Percentiles rank a stretch among this genome's conserved stretches.
Conservation (phyloP, 1,284 basidiomycete genomes). For the Amylostereum areolatum region DNA sequence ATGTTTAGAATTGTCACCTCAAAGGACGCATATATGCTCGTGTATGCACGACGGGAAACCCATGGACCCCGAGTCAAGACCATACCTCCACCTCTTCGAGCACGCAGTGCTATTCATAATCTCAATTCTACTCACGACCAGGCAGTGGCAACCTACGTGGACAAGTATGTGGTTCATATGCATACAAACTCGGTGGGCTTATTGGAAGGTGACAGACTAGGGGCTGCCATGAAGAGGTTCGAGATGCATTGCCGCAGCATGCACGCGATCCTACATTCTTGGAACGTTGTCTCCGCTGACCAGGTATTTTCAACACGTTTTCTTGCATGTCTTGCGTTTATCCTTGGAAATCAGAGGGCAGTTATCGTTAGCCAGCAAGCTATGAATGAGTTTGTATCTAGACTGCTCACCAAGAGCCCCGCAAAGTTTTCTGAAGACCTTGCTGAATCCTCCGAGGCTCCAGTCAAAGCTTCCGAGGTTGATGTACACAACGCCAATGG, state of each 20-base stretch:
- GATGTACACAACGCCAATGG: background rate
- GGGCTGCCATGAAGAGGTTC: constrained; percentile 38
- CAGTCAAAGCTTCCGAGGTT: background rate
- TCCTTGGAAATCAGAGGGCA: constrained; percentile 33
- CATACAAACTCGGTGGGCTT: background rate
- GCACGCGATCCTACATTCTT: constrained; percentile 54
- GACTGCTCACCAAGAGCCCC: constrained; percentile 25
- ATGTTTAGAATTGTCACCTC: constrained; percentile 38
- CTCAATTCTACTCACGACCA: constrained; percentile 10
- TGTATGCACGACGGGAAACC: constrained; percentile 55
- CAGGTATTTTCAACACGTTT: constrained; percentile 35
- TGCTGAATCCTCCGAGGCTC: background rate
- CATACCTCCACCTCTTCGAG: constrained; percentile 10
- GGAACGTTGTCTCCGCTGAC: constrained; percentile 44
- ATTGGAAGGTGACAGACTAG: constrained; percentile 32
- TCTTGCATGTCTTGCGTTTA: background rate
- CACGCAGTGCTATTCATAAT: constrained; percentile 9
- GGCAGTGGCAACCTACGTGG: background rate
- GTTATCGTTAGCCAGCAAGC: constrained; percentile 54
- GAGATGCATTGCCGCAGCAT: constrained; percentile 44
- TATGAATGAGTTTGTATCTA: constrained; percentile 56
- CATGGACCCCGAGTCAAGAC: background rate
- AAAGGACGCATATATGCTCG: constrained; percentile 89
- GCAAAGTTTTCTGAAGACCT: background rate
- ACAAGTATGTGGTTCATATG: constrained; percentile 5